Evolutionary conservation across 2,329 filamentous ascomycete genomes (phyloP).

Genomic region (Sporothrix globosa): DNA sequence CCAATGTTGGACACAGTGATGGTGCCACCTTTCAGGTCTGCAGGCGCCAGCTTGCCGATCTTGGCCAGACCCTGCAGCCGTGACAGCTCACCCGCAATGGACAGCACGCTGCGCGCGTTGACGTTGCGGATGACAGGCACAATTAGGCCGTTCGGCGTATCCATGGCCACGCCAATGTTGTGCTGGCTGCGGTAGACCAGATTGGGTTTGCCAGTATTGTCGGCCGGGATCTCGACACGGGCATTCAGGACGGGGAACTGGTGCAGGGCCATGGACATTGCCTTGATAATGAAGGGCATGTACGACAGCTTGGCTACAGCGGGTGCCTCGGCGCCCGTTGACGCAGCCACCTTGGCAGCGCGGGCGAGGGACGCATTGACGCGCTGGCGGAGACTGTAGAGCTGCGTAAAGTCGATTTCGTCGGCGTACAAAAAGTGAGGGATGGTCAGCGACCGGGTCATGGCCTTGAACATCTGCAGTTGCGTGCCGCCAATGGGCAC

Average conservation of each 20-base stretch:
- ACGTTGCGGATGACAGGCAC: conserved; percentile 92
- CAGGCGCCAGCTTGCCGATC: conserved; percentile 71
- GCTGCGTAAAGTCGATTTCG: conserved; percentile 77
- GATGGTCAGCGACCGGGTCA: conserved; percentile 88
- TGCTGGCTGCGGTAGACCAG: conserved; percentile 81
- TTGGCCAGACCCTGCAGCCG: conserved; percentile 74
- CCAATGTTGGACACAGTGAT: conserved; percentile 98
- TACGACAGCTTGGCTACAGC: conserved; percentile 73
- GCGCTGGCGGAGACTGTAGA: conserved; percentile 71
- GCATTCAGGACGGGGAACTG: conserved; percentile 87
- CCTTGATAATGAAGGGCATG: conserved; percentile 94
- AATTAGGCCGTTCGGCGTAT: conserved; percentile 83
- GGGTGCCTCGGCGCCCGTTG: conserved; percentile 41
- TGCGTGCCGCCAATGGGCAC: conserved; percentile 77
- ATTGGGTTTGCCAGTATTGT: conserved; percentile 62
- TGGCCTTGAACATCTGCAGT: conserved; percentile 93
- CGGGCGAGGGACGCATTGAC: conserved; percentile 67
- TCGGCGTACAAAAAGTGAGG: conserved; percentile 96
- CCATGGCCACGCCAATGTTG: conserved; percentile 95
- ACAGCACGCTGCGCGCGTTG: conserved; percentile 71
- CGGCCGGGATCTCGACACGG: conserved; percentile 64
- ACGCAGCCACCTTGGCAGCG: conserved; percentile 34
- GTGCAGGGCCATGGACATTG: conserved; percentile 80
- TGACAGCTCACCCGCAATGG: conserved; percentile 75
- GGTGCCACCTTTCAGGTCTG: conserved; percentile 82